A percentile compares a stretch with the other conserved stretches of the same genome.
These are phyloP conservation scores for Linum trigynum DNA, from an alignment of 345 rosid species.

Conservation along the genomic window DNA sequence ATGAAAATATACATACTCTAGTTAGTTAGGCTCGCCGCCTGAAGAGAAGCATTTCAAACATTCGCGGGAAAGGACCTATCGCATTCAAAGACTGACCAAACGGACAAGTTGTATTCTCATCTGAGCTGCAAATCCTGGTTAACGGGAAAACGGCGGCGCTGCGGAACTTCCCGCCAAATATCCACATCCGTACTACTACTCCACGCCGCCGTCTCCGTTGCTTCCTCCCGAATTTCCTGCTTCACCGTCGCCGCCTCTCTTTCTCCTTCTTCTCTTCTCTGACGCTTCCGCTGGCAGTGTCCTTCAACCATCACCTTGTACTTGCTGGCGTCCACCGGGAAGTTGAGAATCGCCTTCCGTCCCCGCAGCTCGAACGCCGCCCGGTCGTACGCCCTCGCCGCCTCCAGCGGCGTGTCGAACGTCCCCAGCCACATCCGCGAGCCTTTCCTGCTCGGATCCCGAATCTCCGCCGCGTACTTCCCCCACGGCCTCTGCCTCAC, in stretches of 20 bases:
- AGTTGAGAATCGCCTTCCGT: constrained; percentile 74
- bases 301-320: constrained; percentile 16
- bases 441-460: constrained; percentile 72
- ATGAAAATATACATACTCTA: no score
- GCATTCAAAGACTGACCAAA: no score
- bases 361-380: constrained; percentile 79
- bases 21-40: no score
- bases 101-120: no score
- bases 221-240: constrained; percentile 25
- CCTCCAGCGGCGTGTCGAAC: constrained; percentile 56
- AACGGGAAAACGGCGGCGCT: constrained; percentile 17
- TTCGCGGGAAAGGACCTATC: no score
- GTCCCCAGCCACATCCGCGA: constrained; percentile 86
- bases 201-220: constrained; percentile 21
- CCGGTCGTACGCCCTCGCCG: constrained; percentile 78
- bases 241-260: constrained; percentile 1
- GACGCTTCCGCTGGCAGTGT: constrained; percentile 30
- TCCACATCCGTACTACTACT: constrained; percentile 13
- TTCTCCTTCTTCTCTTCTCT: constrained; percentile 20
- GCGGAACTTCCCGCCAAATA: constrained; percentile 5
- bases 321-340: constrained; percentile 66
- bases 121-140: background rate
- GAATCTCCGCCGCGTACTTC: constrained; percentile 90
- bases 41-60: no score
- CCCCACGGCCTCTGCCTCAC: constrained; percentile 94